phyloP scores from a whole-genome alignment of 108 stramenopile species.

The Conticribra weissflogii region DNA sequence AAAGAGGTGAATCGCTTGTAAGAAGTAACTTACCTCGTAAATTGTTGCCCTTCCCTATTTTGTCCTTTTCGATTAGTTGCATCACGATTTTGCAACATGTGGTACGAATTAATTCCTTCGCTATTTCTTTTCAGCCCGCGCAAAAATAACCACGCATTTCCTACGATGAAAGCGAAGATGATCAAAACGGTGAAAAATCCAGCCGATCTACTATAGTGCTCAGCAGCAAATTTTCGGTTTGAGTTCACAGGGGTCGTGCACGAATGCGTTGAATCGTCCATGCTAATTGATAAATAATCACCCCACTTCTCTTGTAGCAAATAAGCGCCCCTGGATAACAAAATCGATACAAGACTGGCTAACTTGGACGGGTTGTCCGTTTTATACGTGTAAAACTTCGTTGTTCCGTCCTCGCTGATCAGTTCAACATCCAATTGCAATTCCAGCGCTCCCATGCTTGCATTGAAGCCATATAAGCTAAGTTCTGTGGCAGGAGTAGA shows the following conservation, averaged over 20 bases:
- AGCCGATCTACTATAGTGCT: slow-evolving; percentile 27
- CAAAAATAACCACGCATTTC: slow-evolving; percentile 43
- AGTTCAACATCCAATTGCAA: slow-evolving; percentile 28
- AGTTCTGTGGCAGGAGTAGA: slow-evolving; percentile 28
- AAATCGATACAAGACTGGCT: slow-evolving; percentile 21
- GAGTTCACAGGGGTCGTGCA: slow-evolving; percentile 42
- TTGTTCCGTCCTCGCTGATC: slow-evolving; percentile 3
- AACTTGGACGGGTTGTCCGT: slow-evolving; percentile 29
- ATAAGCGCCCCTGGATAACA: slow-evolving; percentile 24
- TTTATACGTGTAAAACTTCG: slow-evolving; percentile 21
- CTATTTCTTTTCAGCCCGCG: slow-evolving; percentile 25
- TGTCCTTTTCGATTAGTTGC: not conserved
- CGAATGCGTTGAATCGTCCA: slow-evolving; percentile 13
- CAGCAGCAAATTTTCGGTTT: slow-evolving; percentile 9
- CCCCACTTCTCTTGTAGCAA: slow-evolving; percentile 19
- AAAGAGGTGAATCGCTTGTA: too few species aligned
- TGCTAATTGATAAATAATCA: slow-evolving; percentile 2
- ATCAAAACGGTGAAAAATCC: slow-evolving; percentile 46
- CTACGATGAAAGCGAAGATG: slow-evolving; percentile 26
- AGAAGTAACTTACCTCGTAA: slow-evolving; percentile 33
- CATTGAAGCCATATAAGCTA: slow-evolving; percentile 47
- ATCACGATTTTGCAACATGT: not conserved
- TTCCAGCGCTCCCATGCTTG: slow-evolving; percentile 55
- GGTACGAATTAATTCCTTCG: not conserved
- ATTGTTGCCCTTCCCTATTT: slow-evolving; percentile 10